These are phyloP conservation scores for Raddia distichophylla DNA, from an alignment of 176 grass and related monocot species.

Conservation along the genomic window DNA sequence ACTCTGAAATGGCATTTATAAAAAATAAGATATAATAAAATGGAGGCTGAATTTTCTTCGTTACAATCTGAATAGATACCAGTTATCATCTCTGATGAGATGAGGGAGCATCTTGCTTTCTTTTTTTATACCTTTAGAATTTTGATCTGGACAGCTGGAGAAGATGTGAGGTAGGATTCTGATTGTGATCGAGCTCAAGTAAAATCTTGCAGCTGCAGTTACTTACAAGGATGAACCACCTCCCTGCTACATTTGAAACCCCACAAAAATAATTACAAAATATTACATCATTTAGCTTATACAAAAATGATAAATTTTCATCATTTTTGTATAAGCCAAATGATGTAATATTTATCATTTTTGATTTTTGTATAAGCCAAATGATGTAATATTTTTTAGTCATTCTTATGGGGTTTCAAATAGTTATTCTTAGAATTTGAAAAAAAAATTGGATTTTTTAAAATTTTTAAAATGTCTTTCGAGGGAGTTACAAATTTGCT, in stretches of 20 bases:
- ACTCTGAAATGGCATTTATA: background rate
- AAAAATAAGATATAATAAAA: background rate
- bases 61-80: constrained; percentile 14
- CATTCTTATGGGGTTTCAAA: too few species aligned
- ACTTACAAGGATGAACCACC: background rate
- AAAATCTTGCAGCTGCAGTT: constrained; percentile 15
- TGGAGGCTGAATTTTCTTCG: constrained; percentile 16
- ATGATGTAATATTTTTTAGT: too few species aligned
- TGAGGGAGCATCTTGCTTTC: constrained; percentile 40
- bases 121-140: constrained; percentile 30
- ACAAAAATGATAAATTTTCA: too few species aligned
- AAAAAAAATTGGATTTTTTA: too few species aligned
- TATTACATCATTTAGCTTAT: too few species aligned
- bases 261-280: too few species aligned
- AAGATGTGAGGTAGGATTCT: constrained; percentile 22
- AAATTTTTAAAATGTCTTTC: too few species aligned
- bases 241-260: background rate
- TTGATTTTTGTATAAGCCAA: too few species aligned
- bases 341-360: too few species aligned
- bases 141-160: constrained; percentile 45
- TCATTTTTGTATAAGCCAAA: too few species aligned
- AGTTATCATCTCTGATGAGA: constrained; percentile 26
- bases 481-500: too few species aligned
- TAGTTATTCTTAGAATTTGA: too few species aligned
- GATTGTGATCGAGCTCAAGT: background rate